Conservation (phyloP, 495 filamentous ascomycete genomes). For the Jackrogersella multiformis region DNA sequence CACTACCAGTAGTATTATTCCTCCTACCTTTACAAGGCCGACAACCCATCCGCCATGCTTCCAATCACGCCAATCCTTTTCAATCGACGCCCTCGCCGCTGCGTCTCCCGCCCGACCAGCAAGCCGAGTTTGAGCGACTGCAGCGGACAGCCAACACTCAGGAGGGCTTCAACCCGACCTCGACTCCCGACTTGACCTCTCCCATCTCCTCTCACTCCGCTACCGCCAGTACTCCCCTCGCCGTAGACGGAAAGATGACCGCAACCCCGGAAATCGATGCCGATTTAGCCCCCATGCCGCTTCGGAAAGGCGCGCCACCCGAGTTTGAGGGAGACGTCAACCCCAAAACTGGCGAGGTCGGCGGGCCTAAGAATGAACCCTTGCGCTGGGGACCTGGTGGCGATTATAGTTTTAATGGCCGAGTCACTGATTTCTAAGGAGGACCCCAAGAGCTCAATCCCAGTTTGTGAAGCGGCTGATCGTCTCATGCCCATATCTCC, state of each 20-base stretch:
- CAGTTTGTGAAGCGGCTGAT: background rate
- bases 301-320: slow-evolving; percentile 72
- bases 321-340: slow-evolving; percentile 96
- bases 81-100: slow-evolving; percentile 73
- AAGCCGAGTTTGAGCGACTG: slow-evolving; percentile 91
- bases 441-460: background rate
- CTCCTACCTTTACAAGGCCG: background rate
- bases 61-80: slow-evolving; percentile 49
- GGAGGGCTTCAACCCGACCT: slow-evolving; percentile 45
- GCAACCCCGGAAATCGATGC: slow-evolving; percentile 4
- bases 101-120: slow-evolving; percentile 84
- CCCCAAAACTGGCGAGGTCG: slow-evolving; percentile 94
- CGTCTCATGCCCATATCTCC: background rate
- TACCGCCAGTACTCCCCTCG: background rate
- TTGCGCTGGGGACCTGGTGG: slow-evolving; percentile 81
- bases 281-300: slow-evolving; percentile 28
- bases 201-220: background rate
- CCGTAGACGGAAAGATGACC: background rate
- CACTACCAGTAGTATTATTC: background rate
- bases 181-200: slow-evolving; percentile 37
- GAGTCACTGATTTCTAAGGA: slow-evolving; percentile 90
- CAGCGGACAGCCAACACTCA: slow-evolving; percentile 65
- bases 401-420: slow-evolving; percentile 96
- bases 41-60: slow-evolving; percentile 35
- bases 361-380: slow-evolving; percentile 97